Evolutionary conservation across 2,329 filamentous ascomycete species (phyloP), one percentile per base, ranked within the genome.

Genomic region (Penicillium capsulatum): DNA sequence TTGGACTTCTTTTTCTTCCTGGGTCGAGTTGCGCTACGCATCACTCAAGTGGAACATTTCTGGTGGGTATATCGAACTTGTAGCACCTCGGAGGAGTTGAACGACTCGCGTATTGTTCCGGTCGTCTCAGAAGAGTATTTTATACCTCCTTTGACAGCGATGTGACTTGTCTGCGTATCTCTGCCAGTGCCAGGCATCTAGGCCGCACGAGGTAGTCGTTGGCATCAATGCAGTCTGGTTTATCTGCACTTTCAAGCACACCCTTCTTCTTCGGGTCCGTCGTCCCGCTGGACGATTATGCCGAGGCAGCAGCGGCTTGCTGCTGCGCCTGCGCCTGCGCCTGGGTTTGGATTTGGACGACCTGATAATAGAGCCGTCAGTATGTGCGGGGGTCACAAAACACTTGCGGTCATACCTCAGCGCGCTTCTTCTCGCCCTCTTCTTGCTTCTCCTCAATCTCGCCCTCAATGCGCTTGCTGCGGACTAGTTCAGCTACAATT

Each of bases 391-490:
- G 37, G n/a, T 28, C 13, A 16, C 17, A 31, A 22, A n/a, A 27
- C n/a, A 6, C 19, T 24, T 28, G 14, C 7, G 11, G 19, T 24
- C 44, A 51, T 62, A 83, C 79, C 69, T 86, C 78, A 49, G 75
- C 70, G 59, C 81, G 81, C 60, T 80, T 77, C 45, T 72, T 74
- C 55, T 86, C 81, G 44, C 77, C 78, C 63, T 79, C 78, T 17
- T 77, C 74, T 54, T 85, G 76, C 34, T 81, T 73, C 16, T 76
- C 77, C 47, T 75, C 70, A 49, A 86, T 84, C 56, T 81, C 78
- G 32, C 70, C 71, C 58, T 86, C 83, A 34, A 85, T 76, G 17
- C 83, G 74, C 58, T 80, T 79, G 59, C 81, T 84, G 47, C 31
- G 31, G 20, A 28, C 14, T 31, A 39, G 17, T 43, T 50, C 27